phyloP scores from a whole-genome alignment of 768 basidiomycete genomes.

The Lyophyllum semitale region DNA sequence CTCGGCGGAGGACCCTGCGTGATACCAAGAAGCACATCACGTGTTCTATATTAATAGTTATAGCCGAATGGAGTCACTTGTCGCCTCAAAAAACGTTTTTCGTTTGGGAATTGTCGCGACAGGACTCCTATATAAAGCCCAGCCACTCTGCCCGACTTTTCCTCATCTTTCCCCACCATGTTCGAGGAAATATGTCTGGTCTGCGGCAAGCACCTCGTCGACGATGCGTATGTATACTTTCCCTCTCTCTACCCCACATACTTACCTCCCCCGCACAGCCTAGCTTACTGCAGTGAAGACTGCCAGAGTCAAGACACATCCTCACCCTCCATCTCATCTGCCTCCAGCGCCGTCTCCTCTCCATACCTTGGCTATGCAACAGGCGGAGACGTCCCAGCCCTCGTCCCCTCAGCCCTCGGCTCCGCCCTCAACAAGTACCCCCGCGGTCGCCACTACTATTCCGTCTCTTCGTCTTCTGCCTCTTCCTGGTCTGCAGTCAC shows the following conservation, averaged over 20 bases:
- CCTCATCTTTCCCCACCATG: conserved; percentile 40
- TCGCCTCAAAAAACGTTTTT: conserved; percentile 35
- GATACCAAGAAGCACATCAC: conserved; percentile 16
- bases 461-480: conserved; percentile 62
- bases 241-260: conserved; percentile 16
- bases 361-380: conserved; percentile 56
- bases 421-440: conserved; percentile 48
- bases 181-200: conserved; percentile 79
- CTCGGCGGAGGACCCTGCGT: conserved; percentile 18
- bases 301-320: conserved; percentile 64
- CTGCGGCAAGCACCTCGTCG: conserved; percentile 66
- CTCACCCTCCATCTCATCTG: conserved; percentile 67
- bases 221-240: conserved; percentile 54
- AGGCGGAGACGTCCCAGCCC: conserved; percentile 65
- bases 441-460: conserved; percentile 46
- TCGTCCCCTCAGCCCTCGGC: conserved; percentile 69
- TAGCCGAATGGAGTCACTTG: conserved; percentile 33
- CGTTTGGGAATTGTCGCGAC: conserved; percentile 39
- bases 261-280: conserved; percentile 37
- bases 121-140: conserved; percentile 36
- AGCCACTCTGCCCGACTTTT: conserved; percentile 12
- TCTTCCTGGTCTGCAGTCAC: conserved; percentile 67
- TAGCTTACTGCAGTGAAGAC: conserved; percentile 70
- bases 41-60: conserved; percentile 21
- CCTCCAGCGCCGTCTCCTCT: conserved; percentile 70